These are phyloP conservation scores for Batkoa obscura DNA, from an alignment of 371 early-diverging fungal genomes.

Conservation along the genomic window DNA sequence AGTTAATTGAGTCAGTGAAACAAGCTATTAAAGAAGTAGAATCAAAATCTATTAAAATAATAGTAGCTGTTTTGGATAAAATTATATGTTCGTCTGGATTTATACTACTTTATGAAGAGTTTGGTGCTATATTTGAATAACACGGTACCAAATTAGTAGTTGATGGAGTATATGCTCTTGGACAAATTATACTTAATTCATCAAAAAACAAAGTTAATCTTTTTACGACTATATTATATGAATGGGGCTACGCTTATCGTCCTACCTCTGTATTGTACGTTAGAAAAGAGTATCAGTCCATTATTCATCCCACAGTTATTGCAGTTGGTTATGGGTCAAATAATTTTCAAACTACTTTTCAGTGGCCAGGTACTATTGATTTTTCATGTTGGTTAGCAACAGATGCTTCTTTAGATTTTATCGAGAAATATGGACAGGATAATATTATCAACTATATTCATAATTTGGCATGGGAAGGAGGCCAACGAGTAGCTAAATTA, in stretches of 20 bases:
- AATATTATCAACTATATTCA: constrained; percentile 30
- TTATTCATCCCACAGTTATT: constrained; percentile 27
- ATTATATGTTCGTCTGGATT: constrained; percentile 29
- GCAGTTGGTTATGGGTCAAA: constrained; percentile 17
- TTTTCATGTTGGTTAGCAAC: constrained; percentile 22
- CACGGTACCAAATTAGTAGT: constrained; percentile 32
- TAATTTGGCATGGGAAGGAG: constrained; percentile 32
- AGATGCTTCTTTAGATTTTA: constrained; percentile 23
- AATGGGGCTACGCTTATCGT: constrained; percentile 41
- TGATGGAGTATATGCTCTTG: constrained; percentile 54
- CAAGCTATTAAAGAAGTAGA: constrained; percentile 2
- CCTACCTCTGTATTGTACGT: constrained; percentile 38
- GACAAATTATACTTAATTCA: constrained; percentile 28
- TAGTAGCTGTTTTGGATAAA: constrained; percentile 19
- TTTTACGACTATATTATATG: too few relatives aligned
- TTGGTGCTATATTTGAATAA: constrained; percentile 22
- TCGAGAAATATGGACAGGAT: constrained; percentile 28
- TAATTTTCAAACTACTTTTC: constrained; percentile 16
- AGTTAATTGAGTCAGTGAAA: constrained; percentile 14
- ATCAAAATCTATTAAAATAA: constrained; percentile 11
- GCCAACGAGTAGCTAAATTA: constrained; percentile 26
- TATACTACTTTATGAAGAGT: constrained; percentile 30
- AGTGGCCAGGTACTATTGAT: constrained; percentile 19
- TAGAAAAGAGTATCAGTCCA: constrained; percentile 21
- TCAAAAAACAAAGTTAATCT: too few relatives aligned